Evolutionary conservation across 257 asterid species (phyloP).

Genomic region (Penstemon davidsonii): DNA sequence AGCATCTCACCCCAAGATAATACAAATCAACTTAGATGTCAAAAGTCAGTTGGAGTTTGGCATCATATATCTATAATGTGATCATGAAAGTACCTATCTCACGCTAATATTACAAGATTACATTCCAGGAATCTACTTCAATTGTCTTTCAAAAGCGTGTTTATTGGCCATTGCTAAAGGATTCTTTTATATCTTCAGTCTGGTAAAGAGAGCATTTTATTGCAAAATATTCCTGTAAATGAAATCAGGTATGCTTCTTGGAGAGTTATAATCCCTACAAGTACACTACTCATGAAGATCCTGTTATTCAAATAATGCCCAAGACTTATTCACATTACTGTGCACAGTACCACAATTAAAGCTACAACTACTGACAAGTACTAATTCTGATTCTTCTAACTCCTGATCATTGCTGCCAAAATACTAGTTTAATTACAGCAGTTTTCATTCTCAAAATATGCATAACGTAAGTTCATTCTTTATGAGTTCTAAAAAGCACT

Average conservation of each 20-base stretch:
- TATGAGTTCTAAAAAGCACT: background rate
- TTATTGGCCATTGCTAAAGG: too few species aligned
- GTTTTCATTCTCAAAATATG: constrained; percentile 7
- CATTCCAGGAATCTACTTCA: background rate
- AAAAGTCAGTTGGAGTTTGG: background rate
- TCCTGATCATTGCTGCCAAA: constrained; percentile 8
- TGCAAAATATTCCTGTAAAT: too few species aligned
- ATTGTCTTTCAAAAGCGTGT: too few species aligned
- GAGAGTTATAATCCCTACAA: background rate
- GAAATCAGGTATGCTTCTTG: too few species aligned
- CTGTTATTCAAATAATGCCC: background rate
- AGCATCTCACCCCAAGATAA: too few species aligned
- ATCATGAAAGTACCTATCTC: background rate
- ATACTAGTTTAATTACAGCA: background rate
- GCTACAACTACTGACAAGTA: background rate
- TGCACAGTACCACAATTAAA: background rate
- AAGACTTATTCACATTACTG: background rate
- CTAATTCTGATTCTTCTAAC: background rate
- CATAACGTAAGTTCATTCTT: background rate
- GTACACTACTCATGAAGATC: background rate
- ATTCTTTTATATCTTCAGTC: too few species aligned
- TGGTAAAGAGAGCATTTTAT: too few species aligned
- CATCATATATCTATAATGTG: constrained; percentile 6
- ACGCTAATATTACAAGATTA: background rate
- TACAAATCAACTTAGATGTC: constrained; percentile 3